Conservation (phyloP, 352 stramenopile genomes). For the Phytophthora multivora region DNA sequence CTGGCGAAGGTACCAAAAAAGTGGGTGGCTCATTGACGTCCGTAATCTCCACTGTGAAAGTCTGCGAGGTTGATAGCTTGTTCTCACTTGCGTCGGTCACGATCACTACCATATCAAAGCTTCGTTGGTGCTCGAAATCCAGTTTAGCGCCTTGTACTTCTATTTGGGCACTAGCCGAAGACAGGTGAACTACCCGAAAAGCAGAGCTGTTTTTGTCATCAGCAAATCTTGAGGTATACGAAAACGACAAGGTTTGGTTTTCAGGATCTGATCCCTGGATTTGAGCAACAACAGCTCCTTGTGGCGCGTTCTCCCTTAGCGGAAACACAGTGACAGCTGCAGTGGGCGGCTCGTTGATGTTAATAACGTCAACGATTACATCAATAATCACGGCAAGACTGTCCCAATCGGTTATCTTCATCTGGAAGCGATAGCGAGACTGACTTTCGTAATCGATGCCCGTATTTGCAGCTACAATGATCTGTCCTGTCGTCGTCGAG, state of each 20-base stretch:
- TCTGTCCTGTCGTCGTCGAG: conserved; percentile 12
- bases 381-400: conserved; percentile 11
- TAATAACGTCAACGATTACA: conserved; percentile 25
- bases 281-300: conserved; percentile 44
- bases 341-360: conserved; percentile 29
- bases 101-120: conserved; percentile 47
- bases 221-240: conserved; percentile 34
- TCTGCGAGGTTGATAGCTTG: conserved; percentile 25
- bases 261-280: conserved; percentile 53
- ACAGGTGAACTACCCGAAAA: conserved; percentile 48
- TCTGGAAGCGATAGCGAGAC: conserved; percentile 10
- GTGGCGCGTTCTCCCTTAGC: conserved; percentile 47
- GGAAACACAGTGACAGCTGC: conserved; percentile 7
- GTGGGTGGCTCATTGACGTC: conserved; percentile 31
- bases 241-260: conserved; percentile 50
- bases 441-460: conserved; percentile 25
- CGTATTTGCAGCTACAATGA: conserved; percentile 21
- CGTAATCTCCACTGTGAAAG: conserved; percentile 11
- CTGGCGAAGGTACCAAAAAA: neutral
- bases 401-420: conserved; percentile 23
- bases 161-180: conserved; percentile 43
- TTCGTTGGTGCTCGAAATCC: conserved; percentile 43
- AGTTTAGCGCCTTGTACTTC: conserved; percentile 43
- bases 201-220: conserved; percentile 18
- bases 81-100: conserved; percentile 38